Base-by-base conservation (phyloP, 257 asterid genomes). In the Penstemon newberryi region DNA sequence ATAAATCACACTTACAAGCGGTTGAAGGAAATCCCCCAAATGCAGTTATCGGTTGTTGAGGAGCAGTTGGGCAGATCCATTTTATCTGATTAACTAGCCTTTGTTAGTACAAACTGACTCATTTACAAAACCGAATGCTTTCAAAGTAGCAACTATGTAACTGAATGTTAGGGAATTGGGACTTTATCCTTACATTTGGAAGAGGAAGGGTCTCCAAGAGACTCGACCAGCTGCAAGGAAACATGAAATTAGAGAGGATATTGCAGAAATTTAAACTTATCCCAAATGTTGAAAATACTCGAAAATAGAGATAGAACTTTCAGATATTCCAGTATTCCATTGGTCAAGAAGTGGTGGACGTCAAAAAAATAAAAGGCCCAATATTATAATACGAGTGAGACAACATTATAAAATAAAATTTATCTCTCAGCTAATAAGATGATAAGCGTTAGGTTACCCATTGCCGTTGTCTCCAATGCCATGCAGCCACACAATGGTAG, bases 21-120 rank as follows among this genome's bases (percentile, higher is more conserved):
- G 87, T 76, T 73, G 97, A 90, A 40, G 96, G 95, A 77, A 84
- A 88, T 71, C 97, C 97, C 19, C 97, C 96, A 79, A 90, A 90
- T 75, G 86, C 73, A 82, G 90, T 83, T 66, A 90, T 55, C 62
- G 95, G 95, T 53, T 64, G 93, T 69, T 80, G 84, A 52, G 96
- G 96, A 63, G 97, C 92, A 67, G 97, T 83, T 67, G 97, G 97
- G 73, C 97, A 90, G 70, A 90, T 90, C 97, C 97, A 90, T 73
- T 90, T 90, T 65, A 90, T 88, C 97, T 90, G 92, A 86, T 65
- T 18, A 39, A 71, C 7, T 6, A 67, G 59, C 2, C 4, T 49
- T 49, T 49, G 54, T 49, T 6, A 49, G 11, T 15, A 49, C 0
- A 9, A 9, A 49, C 2, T 25, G 33, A 49, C 2, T 0, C 54